Evolutionary conservation across 2,329 filamentous ascomycete species (phyloP), one percentile per base, ranked within the genome.

Genomic region (Paecilomyces sp.): DNA sequence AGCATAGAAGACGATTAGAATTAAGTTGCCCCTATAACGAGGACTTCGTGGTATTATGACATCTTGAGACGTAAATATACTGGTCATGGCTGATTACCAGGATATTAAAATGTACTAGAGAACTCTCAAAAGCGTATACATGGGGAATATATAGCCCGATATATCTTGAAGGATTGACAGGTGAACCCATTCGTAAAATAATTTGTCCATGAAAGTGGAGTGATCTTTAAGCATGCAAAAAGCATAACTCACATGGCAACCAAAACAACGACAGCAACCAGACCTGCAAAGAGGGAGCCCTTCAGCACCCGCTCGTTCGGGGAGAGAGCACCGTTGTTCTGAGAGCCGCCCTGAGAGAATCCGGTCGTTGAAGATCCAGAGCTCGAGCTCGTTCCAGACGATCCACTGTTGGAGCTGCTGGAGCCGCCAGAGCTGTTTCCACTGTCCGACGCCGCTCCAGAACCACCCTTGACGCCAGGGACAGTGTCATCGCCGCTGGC

Each of bases 221-320:
- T 55, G 41, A 36, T n/a, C 41, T 15, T 18, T 53, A 28, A 58
- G 56, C 51, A 58, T 62, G 57, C 58, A 63, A 58, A 33, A 60
- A 33, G 8, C 47, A 47, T n/a, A 52, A 58, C 68, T 75, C 71
- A 80, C 69, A 80, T 65, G 56, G 75, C 71, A 62, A 80, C 74
- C 64, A 80, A 66, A 57, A 73, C 78, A 54, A 79, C 73, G 25
- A 80, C 67, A 22, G 77, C 79, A 51, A 80, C 75, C 58, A 80
- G 64, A 15, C 77, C 78, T 24, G 78, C 79, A 60, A 80, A 78
- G 63, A 80, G 68, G 7, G 77, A 79, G 57, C 78, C 75, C 53
- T 70, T 70, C 55, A 80, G 68, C 56, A 78, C 73, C 56, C 71
- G 70, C 66, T 79, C 77, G 57, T 68, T 72, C 61, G 70, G 69